phyloP scores from a whole-genome alignment of 2,329 filamentous ascomycete genomes.

The Monosporascus sp. region DNA sequence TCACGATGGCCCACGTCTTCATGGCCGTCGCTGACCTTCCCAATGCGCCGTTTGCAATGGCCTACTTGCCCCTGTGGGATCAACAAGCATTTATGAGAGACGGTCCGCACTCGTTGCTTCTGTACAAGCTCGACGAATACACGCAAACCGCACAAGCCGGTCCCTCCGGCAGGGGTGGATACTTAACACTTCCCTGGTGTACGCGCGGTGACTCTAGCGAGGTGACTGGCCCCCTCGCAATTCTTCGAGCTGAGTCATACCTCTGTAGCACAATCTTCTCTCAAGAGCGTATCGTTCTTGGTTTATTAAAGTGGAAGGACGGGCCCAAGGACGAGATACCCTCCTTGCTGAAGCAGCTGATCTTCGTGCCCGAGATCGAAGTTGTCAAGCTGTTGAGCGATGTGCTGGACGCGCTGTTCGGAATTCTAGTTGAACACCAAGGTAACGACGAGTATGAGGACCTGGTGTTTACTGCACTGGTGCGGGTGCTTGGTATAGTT shows the following conservation, averaged over 20 bases:
- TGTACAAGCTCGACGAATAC: slow-evolving; percentile 90
- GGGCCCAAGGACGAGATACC: slow-evolving; percentile 66
- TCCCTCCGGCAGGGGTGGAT: slow-evolving; percentile 71
- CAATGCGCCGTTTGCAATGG: slow-evolving; percentile 81
- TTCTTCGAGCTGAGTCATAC: slow-evolving; percentile 74
- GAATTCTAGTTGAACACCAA: slow-evolving; percentile 84
- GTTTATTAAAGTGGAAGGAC: slow-evolving; percentile 82
- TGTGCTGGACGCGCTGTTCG: slow-evolving; percentile 86
- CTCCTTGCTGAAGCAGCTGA: slow-evolving; percentile 70
- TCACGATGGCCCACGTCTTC: slow-evolving; percentile 76
- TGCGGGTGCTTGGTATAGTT: slow-evolving; percentile 86
- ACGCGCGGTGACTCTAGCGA: slow-evolving; percentile 64
- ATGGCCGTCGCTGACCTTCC: slow-evolving; percentile 86
- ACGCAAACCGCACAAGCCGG: slow-evolving; percentile 64
- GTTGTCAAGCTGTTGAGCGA: slow-evolving; percentile 89
- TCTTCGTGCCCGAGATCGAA: slow-evolving; percentile 95
- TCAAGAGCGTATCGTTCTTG: slow-evolving; percentile 80
- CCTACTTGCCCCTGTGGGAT: slow-evolving; percentile 92
- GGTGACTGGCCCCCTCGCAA: slow-evolving; percentile 72
- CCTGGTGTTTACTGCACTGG: slow-evolving; percentile 81
- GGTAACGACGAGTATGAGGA: slow-evolving; percentile 91
- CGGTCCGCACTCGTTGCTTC: slow-evolving; percentile 69
- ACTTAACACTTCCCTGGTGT: slow-evolving; percentile 78
- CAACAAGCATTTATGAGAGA: slow-evolving; percentile 85
- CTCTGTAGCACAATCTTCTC: slow-evolving; percentile 94